These are phyloP conservation scores for Neocucurbitaria cava DNA, from an alignment of 2,329 filamentous ascomycete genomes.

Conservation along the genomic window DNA sequence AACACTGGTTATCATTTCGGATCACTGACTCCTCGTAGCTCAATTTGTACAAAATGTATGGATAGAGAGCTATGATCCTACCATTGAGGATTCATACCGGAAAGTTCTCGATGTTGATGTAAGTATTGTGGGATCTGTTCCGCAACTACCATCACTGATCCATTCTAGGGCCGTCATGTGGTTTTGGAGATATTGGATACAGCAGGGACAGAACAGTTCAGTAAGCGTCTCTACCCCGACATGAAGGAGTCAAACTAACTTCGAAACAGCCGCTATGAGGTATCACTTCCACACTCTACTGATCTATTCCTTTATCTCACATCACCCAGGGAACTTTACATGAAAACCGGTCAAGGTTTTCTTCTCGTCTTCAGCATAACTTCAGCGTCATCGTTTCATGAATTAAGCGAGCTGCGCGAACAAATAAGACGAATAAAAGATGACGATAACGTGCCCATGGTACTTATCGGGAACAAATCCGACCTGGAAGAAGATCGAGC, in stretches of 20 bases:
- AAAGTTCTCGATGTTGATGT: slow-evolving; percentile 79
- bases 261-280: slow-evolving; percentile 42
- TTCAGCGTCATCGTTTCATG: slow-evolving; percentile 80
- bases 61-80: slow-evolving; percentile 77
- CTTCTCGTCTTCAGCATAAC: slow-evolving; percentile 92
- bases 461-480: slow-evolving; percentile 91
- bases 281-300: slow-evolving; percentile 27
- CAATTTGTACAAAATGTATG: slow-evolving; percentile 95
- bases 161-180: slow-evolving; percentile 77
- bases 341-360: slow-evolving; percentile 93
- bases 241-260: slow-evolving; percentile 20
- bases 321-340: slow-evolving; percentile 58
- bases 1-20: not conserved
- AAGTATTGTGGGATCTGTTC: slow-evolving; percentile 52
- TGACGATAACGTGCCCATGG: slow-evolving; percentile 82
- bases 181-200: slow-evolving; percentile 92
- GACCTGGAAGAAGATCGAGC: slow-evolving; percentile 86
- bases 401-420: slow-evolving; percentile 81
- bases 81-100: slow-evolving; percentile 67
- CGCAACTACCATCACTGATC: slow-evolving; percentile 14
- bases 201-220: slow-evolving; percentile 91
- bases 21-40: slow-evolving; percentile 54
- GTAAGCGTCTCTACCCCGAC: slow-evolving; percentile 59
- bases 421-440: slow-evolving; percentile 93
- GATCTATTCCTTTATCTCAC: slow-evolving; percentile 17